These are phyloP conservation scores for Lactuca sativa DNA, from an alignment of 129 eudicot species.

Conservation along the genomic window DNA sequence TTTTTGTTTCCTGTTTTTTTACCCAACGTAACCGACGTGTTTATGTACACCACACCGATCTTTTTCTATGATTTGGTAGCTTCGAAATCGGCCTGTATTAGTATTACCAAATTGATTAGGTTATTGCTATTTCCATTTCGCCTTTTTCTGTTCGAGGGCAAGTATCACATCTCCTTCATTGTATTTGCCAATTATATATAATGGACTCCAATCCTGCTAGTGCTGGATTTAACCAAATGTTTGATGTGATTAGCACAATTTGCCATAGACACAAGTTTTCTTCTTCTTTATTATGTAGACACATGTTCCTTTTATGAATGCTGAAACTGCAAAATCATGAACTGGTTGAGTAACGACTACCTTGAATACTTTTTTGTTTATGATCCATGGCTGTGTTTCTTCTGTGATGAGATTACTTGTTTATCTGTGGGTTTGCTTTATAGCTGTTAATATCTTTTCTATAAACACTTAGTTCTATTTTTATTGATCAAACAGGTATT, in stretches of 20 bases:
- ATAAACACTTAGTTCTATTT: background rate
- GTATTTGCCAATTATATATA: background rate
- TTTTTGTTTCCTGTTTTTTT: background rate
- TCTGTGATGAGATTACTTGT: background rate
- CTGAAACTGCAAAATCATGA: background rate
- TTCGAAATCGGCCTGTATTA: background rate
- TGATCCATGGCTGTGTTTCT: slow-evolving; percentile 9
- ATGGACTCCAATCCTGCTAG: background rate
- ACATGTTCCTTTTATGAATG: slow-evolving; percentile 5
- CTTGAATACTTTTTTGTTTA: background rate
- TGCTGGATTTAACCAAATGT: slow-evolving; percentile 3
- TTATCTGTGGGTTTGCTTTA: background rate
- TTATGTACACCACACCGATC: background rate
- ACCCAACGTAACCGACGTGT: background rate
- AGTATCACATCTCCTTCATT: background rate
- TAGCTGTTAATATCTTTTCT: background rate
- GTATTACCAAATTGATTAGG: slow-evolving; percentile 6
- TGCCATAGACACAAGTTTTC: background rate
- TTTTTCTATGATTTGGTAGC: background rate
- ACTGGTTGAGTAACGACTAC: slow-evolving; percentile 3
- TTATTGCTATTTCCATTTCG: background rate
- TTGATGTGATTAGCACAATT: background rate
- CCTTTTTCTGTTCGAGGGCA: slow-evolving; percentile 1
- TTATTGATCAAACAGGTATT: background rate
- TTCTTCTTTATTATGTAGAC: background rate